A percentile compares a stretch with the other conserved stretches of the same genome.
These are phyloP conservation scores for Lyophyllum shimeji DNA, from an alignment of 768 basidiomycete species.

Conservation along the genomic window DNA sequence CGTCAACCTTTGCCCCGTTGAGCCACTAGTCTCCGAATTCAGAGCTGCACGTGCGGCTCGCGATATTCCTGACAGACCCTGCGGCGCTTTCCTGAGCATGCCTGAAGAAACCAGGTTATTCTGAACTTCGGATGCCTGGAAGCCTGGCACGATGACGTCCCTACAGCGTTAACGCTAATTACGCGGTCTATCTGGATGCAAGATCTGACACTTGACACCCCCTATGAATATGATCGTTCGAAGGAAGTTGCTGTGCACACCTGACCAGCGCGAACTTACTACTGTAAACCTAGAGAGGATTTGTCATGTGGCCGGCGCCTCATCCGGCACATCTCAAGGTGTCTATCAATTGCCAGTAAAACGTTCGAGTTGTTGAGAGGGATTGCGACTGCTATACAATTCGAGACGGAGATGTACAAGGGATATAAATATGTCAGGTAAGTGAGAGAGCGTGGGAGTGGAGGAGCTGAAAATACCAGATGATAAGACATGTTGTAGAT, in stretches of 20 bases:
- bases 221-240: too few relatives aligned
- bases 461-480: too few relatives aligned
- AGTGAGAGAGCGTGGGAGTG: constrained; percentile 19
- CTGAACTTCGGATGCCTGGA: too few relatives aligned
- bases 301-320: too few relatives aligned
- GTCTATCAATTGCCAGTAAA: not conserved
- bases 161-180: too few relatives aligned
- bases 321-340: not conserved
- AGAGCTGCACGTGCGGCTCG: too few relatives aligned
- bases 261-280: too few relatives aligned
- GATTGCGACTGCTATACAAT: constrained; percentile 16
- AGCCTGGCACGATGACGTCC: too few relatives aligned
- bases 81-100: not conserved
- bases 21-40: not conserved
- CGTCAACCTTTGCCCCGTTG: not conserved
- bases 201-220: not conserved
- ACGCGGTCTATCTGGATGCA: not conserved
- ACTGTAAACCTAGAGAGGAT: too few relatives aligned
- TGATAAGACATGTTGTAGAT: constrained; percentile 23
- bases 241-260: too few relatives aligned
- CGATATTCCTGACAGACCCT: too few relatives aligned
- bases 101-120: not conserved
- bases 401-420: constrained; percentile 13
- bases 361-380: not conserved
- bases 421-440: constrained; percentile 27